A percentile compares a stretch with the other conserved stretches of the same genome.
These are phyloP conservation scores for Pinus taeda DNA, from an alignment of 75 land plant genomes.

Conservation along the genomic window DNA sequence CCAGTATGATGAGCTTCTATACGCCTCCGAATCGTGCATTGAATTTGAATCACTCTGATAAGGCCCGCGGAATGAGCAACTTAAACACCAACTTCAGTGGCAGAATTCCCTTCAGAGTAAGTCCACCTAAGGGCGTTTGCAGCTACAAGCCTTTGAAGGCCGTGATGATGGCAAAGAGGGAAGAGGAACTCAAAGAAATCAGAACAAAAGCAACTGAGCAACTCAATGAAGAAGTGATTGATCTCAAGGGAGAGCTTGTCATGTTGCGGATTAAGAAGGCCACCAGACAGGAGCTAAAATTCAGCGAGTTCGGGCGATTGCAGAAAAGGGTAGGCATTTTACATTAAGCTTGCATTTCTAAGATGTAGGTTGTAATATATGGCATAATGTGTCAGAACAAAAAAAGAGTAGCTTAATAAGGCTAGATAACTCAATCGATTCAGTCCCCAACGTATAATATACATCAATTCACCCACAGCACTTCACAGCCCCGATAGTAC, in stretches of 20 bases:
- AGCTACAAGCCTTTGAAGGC: not conserved
- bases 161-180: slow-evolving; percentile 84
- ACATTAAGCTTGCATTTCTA: not conserved
- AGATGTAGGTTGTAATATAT: not conserved
- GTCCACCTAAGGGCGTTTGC: not conserved
- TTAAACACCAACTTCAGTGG: not conserved
- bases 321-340: slow-evolving; percentile 58
- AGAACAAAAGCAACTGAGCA: slow-evolving; percentile 72
- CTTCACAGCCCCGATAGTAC: not conserved
- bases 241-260: slow-evolving; percentile 91
- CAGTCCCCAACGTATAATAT: not conserved
- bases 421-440: not conserved
- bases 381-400: not conserved
- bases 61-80: not conserved
- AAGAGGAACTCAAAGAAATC: slow-evolving; percentile 73
- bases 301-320: slow-evolving; percentile 79
- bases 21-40: not conserved
- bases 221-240: slow-evolving; percentile 70
- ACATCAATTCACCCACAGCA: not conserved
- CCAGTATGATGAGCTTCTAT: not conserved
- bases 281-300: slow-evolving; percentile 74
- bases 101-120: not conserved
- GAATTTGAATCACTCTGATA: not conserved
- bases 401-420: not conserved
- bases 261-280: slow-evolving; percentile 75